A percentile compares a stretch with the other conserved stretches of the same genome.
These are phyloP conservation scores for Lichenothelia convexa DNA, from an alignment of 495 filamentous ascomycete species.

Conservation along the genomic window DNA sequence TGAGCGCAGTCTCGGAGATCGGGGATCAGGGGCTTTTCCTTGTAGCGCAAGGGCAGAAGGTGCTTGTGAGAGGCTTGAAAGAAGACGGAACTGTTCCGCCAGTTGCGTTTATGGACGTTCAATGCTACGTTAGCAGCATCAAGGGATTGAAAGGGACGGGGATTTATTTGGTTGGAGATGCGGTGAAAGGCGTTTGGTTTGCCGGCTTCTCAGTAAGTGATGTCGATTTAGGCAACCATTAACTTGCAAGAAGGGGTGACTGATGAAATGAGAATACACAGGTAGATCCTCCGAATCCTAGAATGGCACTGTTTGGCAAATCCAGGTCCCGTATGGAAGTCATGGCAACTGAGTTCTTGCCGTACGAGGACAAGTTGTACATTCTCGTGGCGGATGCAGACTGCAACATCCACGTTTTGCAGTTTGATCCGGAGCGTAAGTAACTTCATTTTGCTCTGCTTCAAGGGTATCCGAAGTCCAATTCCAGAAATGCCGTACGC, in stretches of 20 bases:
- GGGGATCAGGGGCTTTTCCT: conserved; percentile 88
- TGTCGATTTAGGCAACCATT: background rate
- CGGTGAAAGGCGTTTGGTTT: conserved; percentile 86
- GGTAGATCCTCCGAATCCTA: conserved; percentile 71
- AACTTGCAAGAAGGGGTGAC: background rate
- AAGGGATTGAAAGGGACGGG: conserved; percentile 72
- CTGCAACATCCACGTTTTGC: conserved; percentile 66
- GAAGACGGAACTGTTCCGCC: conserved; percentile 83
- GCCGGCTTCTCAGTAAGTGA: conserved; percentile 60
- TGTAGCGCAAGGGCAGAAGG: conserved; percentile 87
- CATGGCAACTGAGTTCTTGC: conserved; percentile 70
- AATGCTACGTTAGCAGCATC: conserved; percentile 65
- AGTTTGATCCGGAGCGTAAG: conserved; percentile 82
- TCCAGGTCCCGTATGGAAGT: conserved; percentile 56
- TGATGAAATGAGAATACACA: conserved; percentile 9
- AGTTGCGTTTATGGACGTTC: conserved; percentile 96
- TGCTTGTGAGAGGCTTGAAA: conserved; percentile 88
- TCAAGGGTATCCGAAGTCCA: too few species aligned
- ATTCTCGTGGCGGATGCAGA: conserved; percentile 73
- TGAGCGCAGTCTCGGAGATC: conserved; percentile 69
- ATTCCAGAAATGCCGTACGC: too few species aligned
- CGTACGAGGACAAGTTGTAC: conserved; percentile 64
- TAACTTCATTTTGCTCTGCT: background rate
- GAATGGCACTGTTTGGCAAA: conserved; percentile 87
- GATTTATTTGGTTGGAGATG: conserved; percentile 69